Conservation (phyloP, 2,329 filamentous ascomycete species). For the Ascochyta koolunga region DNA sequence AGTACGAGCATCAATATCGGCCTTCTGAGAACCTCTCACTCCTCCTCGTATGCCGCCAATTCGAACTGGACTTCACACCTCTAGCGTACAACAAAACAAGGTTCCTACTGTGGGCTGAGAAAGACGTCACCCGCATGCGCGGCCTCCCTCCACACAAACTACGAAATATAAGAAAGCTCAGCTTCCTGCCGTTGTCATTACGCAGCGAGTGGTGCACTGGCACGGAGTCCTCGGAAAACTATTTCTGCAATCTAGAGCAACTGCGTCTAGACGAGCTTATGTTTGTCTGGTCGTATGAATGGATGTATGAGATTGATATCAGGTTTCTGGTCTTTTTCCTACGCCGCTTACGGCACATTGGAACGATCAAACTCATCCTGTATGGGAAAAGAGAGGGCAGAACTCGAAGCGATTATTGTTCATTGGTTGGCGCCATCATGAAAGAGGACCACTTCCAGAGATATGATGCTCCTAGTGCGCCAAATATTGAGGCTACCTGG, state of each 20-base stretch:
- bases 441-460: slow-evolving; percentile 51
- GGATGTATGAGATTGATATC: slow-evolving; percentile 29
- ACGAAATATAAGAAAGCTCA: slow-evolving; percentile 39
- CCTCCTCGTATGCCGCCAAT: slow-evolving; percentile 48
- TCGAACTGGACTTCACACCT: slow-evolving; percentile 43
- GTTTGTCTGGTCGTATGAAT: slow-evolving; percentile 26
- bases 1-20: neutral
- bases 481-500: slow-evolving; percentile 44
- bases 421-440: slow-evolving; percentile 48
- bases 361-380: slow-evolving; percentile 42
- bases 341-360: slow-evolving; percentile 42
- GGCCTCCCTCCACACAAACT: slow-evolving; percentile 9
- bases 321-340: slow-evolving; percentile 44
- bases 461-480: slow-evolving; percentile 41
- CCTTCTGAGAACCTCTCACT: slow-evolving; percentile 35
- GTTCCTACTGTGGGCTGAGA: slow-evolving; percentile 35
- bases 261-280: slow-evolving; percentile 39
- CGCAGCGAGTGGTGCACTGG: slow-evolving; percentile 21
- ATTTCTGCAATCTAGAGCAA: slow-evolving; percentile 39
- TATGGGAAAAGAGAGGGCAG: slow-evolving; percentile 15
- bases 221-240: slow-evolving; percentile 39
- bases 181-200: slow-evolving; percentile 26
- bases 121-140: neutral
- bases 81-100: slow-evolving; percentile 45
- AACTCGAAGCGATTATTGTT: slow-evolving; percentile 29